Base-by-base conservation (phyloP, 2,329 filamentous ascomycete genomes). In the Trichophyton verrucosum region DNA sequence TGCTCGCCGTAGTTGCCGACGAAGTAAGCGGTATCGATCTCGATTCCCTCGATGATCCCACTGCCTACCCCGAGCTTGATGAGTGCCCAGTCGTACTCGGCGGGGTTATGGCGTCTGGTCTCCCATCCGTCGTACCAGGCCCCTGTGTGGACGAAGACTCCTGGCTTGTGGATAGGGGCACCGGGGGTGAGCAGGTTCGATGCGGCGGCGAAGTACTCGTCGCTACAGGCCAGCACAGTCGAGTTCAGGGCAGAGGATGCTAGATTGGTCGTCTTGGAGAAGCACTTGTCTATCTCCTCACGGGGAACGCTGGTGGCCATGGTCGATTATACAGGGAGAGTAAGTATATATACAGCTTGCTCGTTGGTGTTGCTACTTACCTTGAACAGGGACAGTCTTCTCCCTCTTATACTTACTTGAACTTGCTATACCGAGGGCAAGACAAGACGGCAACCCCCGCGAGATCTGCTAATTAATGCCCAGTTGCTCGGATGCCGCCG, bases 101-200 rank as follows among this genome's bases (percentile, higher is more conserved):
- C 76, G 0, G 76, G 71, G 68, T 86, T 86, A 72, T 85, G 82
- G 27, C 82, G 76, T 4, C 82, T 75, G 3, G 82, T 85, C 65
- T 86, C 82, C 82, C 82, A 85, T 17, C 82, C 82, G 68, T 85
- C 82, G 68, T 84, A 85, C 82, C 82, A 85, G 56, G 81, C 82
- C 61, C 82, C 82, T 3, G 81, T 78, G 68, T 82, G 79, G 46
- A 80, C 77, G 71, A 83, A 85, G 66, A 82, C 77, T 58, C 82
- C 82, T 0, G 81, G 78, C 61, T 79, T 80, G 64, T 78, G 79
- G 65, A 85, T 74, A 2, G 82, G 80, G 1, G 81, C 72, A 0
- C 78, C 80, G 0, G 81, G 80, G 0, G 79, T 84, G 59, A 80
- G 78, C 63, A 85, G 80, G 72, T 85, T 85, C 8, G 75, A 73